A percentile compares a stretch with the other conserved stretches of the same genome.
These are phyloP conservation scores for Didymella keratinophila DNA, from an alignment of 2,329 filamentous ascomycete genomes.

Conservation along the genomic window DNA sequence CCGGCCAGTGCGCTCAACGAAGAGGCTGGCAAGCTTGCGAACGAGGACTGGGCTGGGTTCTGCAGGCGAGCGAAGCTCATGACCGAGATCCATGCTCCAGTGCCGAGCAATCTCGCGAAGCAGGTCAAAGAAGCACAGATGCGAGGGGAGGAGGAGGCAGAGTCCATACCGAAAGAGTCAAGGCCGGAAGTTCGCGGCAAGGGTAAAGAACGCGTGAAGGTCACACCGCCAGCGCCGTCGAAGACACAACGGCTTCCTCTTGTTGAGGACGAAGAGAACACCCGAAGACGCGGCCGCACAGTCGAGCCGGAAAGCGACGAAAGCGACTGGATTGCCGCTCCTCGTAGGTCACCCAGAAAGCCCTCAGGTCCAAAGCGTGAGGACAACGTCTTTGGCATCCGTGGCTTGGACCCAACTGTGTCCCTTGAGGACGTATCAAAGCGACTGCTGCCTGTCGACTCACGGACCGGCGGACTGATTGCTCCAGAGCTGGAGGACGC, in stretches of 20 bases:
- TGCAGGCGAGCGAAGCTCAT: slow-evolving; percentile 66
- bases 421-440: slow-evolving; percentile 35
- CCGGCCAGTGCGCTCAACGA: slow-evolving; percentile 70
- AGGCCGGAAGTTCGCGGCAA: slow-evolving; percentile 34
- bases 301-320: slow-evolving; percentile 42
- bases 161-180: slow-evolving; percentile 21
- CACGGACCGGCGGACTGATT: slow-evolving; percentile 12
- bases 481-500: slow-evolving; percentile 26
- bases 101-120: slow-evolving; percentile 56
- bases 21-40: slow-evolving; percentile 64
- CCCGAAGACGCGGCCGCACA: slow-evolving; percentile 29
- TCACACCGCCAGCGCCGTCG: slow-evolving; percentile 24
- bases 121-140: slow-evolving; percentile 62
- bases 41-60: slow-evolving; percentile 65
- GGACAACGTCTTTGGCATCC: slow-evolving; percentile 44
- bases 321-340: slow-evolving; percentile 50
- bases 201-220: slow-evolving; percentile 33
- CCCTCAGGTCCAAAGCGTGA: slow-evolving; percentile 18
- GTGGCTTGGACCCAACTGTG: slow-evolving; percentile 33
- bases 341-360: slow-evolving; percentile 29
- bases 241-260: slow-evolving; percentile 31
- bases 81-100: slow-evolving; percentile 67
- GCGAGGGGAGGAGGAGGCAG: slow-evolving; percentile 56
- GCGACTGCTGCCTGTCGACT: slow-evolving; percentile 21
- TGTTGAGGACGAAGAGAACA: slow-evolving; percentile 47